These are phyloP conservation scores for Diospyros lotus DNA, from an alignment of 148 eudicot genomes.

Conservation along the genomic window DNA sequence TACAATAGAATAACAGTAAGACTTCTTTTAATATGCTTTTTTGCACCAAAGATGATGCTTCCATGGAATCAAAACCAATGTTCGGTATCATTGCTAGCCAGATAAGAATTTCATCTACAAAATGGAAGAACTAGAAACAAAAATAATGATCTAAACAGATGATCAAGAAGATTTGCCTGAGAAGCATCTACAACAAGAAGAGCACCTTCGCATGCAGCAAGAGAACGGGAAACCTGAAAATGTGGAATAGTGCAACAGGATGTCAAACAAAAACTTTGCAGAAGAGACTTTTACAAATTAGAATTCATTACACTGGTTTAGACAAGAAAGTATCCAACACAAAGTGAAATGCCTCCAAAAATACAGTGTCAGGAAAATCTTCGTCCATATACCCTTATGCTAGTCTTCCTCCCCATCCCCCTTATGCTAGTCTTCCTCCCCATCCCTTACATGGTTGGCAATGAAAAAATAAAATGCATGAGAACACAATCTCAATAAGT, in stretches of 20 bases:
- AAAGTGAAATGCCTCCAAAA: too few species aligned
- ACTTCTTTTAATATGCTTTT: not conserved
- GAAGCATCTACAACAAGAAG: constrained; percentile 95
- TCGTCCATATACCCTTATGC: too few species aligned
- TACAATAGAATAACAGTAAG: not conserved
- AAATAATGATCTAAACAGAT: constrained; percentile 3
- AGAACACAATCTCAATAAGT: too few species aligned
- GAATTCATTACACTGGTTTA: too few species aligned
- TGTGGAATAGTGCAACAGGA: not conserved
- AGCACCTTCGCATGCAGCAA: constrained; percentile 99
- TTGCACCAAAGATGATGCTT: not conserved
- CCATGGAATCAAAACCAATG: not conserved
- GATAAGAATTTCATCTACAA: not conserved
- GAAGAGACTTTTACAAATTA: constrained; percentile 1
- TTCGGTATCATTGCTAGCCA: not conserved
- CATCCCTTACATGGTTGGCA: too few species aligned
- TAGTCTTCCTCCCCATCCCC: too few species aligned
- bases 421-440: too few species aligned
- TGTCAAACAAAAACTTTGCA: not conserved
- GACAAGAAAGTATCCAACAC: too few species aligned
- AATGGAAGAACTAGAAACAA: not conserved
- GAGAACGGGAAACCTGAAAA: constrained; percentile 92
- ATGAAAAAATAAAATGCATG: too few species aligned
- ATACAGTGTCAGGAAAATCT: too few species aligned
- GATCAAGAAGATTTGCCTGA: constrained; percentile 39